These are phyloP conservation scores for Warburgia ugandensis DNA, from an alignment of 164 flowering plant genomes.

Conservation along the genomic window DNA sequence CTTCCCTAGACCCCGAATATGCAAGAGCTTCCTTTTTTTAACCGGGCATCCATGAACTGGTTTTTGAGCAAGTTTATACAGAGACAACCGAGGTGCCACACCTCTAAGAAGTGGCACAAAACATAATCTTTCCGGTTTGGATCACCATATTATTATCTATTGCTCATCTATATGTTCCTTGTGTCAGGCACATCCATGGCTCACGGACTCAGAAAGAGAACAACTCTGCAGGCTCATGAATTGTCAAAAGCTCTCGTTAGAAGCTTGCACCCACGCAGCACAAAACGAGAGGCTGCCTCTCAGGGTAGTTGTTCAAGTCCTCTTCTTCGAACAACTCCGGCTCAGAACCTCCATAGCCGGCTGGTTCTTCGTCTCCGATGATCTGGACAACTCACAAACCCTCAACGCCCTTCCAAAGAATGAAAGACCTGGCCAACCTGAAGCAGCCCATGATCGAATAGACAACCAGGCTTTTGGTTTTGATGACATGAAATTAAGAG, in stretches of 20 bases:
- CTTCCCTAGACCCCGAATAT: too few species aligned
- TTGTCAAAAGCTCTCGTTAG: constrained; percentile 93
- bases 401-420: too few species aligned
- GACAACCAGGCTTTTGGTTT: constrained; percentile 10
- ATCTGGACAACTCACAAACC: constrained; percentile 77
- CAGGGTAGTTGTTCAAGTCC: constrained; percentile 85
- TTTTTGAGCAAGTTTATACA: too few species aligned
- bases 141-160: too few species aligned
- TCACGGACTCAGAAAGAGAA: constrained; percentile 80
- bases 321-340: constrained; percentile 97
- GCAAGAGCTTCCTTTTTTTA: too few species aligned
- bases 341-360: constrained; percentile 87
- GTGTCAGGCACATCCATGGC: constrained; percentile 91
- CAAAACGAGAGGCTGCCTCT: constrained; percentile 93
- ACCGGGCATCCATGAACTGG: too few species aligned
- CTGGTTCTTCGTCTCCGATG: constrained; percentile 86
- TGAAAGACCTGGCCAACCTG: constrained; percentile 19
- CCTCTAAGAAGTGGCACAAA: too few species aligned
- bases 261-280: constrained; percentile 98
- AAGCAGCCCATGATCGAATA: constrained; percentile 8
- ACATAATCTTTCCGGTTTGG: too few species aligned
- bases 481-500: constrained; percentile 39
- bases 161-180: too few species aligned
- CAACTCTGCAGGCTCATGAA: constrained; percentile 89
- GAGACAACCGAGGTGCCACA: too few species aligned